A percentile compares a stretch with the other conserved stretches of the same genome.
Conservation (phyloP, 1,284 basidiomycete genomes). For the Phlebopus sp. region DNA sequence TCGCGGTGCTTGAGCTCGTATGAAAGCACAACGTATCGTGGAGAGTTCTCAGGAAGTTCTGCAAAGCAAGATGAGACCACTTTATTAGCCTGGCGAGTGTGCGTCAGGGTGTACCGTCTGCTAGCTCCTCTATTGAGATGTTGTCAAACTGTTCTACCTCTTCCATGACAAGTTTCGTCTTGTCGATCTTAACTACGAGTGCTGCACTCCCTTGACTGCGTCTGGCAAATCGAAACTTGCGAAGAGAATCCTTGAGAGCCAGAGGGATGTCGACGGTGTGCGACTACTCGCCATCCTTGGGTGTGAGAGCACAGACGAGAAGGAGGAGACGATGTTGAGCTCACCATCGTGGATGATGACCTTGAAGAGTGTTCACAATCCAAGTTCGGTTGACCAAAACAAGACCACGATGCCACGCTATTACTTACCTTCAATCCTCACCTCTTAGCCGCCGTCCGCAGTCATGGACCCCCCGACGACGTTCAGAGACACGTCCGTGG, state of each 20-base stretch:
- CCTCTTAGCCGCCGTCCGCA: not conserved
- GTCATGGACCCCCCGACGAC: slow-evolving; percentile 10
- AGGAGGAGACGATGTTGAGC: slow-evolving; percentile 7
- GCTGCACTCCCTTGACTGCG: slow-evolving; percentile 69
- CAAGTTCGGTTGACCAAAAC: too few species aligned
- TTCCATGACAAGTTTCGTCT: slow-evolving; percentile 73
- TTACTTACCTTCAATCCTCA: not conserved
- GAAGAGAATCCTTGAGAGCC: slow-evolving; percentile 69
- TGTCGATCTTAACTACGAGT: slow-evolving; percentile 86
- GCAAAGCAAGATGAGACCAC: too few species aligned
- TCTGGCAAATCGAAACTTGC: slow-evolving; percentile 81
- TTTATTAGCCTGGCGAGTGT: too few species aligned
- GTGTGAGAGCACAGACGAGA: not conserved
- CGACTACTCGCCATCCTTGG: slow-evolving; percentile 39
- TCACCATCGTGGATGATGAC: slow-evolving; percentile 25
- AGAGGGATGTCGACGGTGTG: slow-evolving; percentile 83
- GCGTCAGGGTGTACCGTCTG: slow-evolving; percentile 57
- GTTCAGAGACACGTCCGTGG: not conserved
- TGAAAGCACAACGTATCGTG: slow-evolving; percentile 83
- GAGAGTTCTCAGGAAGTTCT: slow-evolving; percentile 91
- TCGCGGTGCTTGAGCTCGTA: slow-evolving; percentile 82
- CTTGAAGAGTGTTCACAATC: not conserved
- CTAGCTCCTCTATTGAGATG: slow-evolving; percentile 78
- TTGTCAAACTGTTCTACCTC: slow-evolving; percentile 78
- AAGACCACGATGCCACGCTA: too few species aligned